Conservation (phyloP, 805 yeast species). For the Metschnikowia gelsemii region DNA sequence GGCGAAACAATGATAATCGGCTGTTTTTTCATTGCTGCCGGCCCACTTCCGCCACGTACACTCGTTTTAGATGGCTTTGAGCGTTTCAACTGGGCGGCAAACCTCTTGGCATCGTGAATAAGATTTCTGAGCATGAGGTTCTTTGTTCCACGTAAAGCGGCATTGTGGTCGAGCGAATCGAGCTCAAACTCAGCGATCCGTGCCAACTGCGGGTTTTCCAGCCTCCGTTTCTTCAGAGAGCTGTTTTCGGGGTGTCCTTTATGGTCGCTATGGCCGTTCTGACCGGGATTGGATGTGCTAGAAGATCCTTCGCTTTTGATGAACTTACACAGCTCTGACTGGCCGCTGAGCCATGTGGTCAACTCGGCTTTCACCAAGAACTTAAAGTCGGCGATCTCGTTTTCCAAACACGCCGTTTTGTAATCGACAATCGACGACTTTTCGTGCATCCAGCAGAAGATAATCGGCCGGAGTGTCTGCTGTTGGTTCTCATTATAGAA, state of each 20-base stretch:
- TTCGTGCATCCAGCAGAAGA: conserved; percentile 75
- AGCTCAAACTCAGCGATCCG: conserved; percentile 49
- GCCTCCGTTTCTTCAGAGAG: conserved; percentile 13
- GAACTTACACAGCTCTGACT: conserved; percentile 57
- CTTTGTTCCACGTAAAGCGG: conserved; percentile 64
- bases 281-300: background rate
- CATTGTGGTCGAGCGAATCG: conserved; percentile 56
- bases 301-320: conserved; percentile 29
- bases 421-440: conserved; percentile 81
- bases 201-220: conserved; percentile 49
- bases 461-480: conserved; percentile 57
- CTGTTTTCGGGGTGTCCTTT: background rate
- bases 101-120: conserved; percentile 61
- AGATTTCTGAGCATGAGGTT: conserved; percentile 66
- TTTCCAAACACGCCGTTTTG: conserved; percentile 65
- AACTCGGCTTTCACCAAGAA: conserved; percentile 85
- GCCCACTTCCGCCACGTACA: conserved; percentile 3
- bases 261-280: background rate
- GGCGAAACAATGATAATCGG: conserved; percentile 47
- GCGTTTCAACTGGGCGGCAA: conserved; percentile 51
- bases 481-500: conserved; percentile 51
- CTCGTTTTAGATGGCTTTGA: conserved; percentile 15
- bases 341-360: conserved; percentile 76
- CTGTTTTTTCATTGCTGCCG: conserved; percentile 30
- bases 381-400: conserved; percentile 65